These are phyloP conservation scores for Claviceps humidiphila DNA, from an alignment of 2,329 filamentous ascomycete genomes.

Conservation along the genomic window DNA sequence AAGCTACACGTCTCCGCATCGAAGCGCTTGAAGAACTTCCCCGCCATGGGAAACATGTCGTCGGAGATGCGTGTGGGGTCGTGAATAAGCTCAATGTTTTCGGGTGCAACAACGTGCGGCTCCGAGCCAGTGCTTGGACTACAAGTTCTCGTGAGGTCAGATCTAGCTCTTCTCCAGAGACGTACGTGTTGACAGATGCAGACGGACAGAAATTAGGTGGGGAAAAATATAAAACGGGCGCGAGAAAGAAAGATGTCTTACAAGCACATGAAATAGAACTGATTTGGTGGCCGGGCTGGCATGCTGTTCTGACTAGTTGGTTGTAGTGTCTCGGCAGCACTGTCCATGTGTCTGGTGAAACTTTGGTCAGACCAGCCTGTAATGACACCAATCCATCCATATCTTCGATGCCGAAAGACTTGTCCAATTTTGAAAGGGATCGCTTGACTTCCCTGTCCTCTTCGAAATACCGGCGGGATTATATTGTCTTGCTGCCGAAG, in stretches of 20 bases:
- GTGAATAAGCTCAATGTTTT: constrained; percentile 58
- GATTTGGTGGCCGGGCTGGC: constrained; percentile 15
- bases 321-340: constrained; percentile 14
- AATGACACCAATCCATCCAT: constrained; percentile 67
- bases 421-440: constrained; percentile 58
- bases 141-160: neutral
- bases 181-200: neutral
- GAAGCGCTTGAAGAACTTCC: constrained; percentile 81
- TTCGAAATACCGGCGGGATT: constrained; percentile 22
- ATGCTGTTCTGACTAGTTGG: constrained; percentile 7
- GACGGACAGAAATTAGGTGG: neutral
- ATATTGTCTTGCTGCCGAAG: constrained; percentile 32
- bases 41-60: constrained; percentile 55
- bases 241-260: constrained; percentile 34
- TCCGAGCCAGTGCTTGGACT: constrained; percentile 22
- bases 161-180: neutral
- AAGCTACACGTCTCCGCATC: constrained; percentile 54
- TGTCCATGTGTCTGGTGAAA: constrained; percentile 14
- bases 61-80: constrained; percentile 34
- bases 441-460: constrained; percentile 13
- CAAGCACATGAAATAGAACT: constrained; percentile 70
- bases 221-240: neutral
- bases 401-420: constrained; percentile 71
- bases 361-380: constrained; percentile 66
- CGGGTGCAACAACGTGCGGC: constrained; percentile 39